Evolutionary conservation across 768 basidiomycete species (phyloP), one percentile per base, ranked within the genome.

Genomic region (Boletus pseudo-olivaceus): DNA sequence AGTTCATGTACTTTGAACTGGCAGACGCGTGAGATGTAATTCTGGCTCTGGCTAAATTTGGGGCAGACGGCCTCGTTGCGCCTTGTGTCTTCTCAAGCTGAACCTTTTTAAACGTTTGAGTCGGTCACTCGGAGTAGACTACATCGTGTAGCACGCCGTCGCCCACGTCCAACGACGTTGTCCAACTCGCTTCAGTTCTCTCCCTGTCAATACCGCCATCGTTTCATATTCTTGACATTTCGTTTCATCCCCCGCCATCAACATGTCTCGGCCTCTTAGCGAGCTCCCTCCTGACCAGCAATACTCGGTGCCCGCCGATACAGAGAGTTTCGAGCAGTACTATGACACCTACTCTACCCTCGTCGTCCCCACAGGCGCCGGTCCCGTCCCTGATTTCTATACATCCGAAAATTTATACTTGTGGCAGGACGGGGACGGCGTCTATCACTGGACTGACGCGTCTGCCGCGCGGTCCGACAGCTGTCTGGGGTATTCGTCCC

Each of bases 391-490:
- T 8, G 65, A 69, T 56, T 60, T 59, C 56, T 64, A 67, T 39
- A 55, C 66, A 0, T 57, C 67, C 19, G 67, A 61, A 59, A 71
- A 67, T 52, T 55, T 67, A 7, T 64, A 58, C 58, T 40, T 69
- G 48, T 67, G 58, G 56, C 67, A 69, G 46, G 67, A 67, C 56
- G 34, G 46, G 39, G 60, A 64, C 38, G 65, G 67, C 51, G 49
- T 51, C 47, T 71, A 71, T 54, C 59, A 54, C 46, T 71, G 60
- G 67, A 52, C 58, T 20, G 65, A 67, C 60, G 67, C 64, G 33
- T 40, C 67, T 39, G 43, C 45, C 23, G 50, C 54, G 43, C 60
- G 67, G 62, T 55, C 69, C 47, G 67, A 67, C 54, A n/a, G 48
- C 45, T 60, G 56, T 58, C 42, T 57, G 58, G 53, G 45, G 35